Evolutionary conservation across 2,329 filamentous ascomycete genomes (phyloP), one percentile per base, ranked within the genome.

Genomic region (Escovopsis sp.): DNA sequence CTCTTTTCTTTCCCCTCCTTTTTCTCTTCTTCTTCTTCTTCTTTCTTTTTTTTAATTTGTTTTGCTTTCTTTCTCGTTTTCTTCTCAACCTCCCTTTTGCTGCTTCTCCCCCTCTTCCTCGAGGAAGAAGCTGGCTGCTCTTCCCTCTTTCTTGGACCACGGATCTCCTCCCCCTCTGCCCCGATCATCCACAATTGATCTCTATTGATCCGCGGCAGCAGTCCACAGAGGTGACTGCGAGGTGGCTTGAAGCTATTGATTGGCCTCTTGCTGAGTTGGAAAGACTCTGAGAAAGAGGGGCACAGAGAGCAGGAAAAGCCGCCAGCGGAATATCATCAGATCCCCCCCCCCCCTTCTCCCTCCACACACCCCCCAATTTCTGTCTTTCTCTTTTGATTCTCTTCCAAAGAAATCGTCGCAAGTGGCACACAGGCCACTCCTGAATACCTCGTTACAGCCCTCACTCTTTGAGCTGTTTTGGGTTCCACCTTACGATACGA

Each of bases 171-270:
- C 28, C n/a, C 7, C 26, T 11, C 11, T 23, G 13, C 7, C 17
- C 16, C 18, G 13, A 30, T 19, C 15, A 33, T 36, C 35, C 34
- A 19, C 33, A 33, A 35, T 26, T 31, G n/a, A n/a, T n/a, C n/a
- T 27, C 33, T 26, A 6, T 23, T 10, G 21, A 30, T 26, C 34
- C 28, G 21, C 16, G 23, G 16, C 27, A 11, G 16, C 33, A 32
- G 38, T 37, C 21, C 35, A 30, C 31, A 35, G 17, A 49, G 48
- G 56, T 55, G 55, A 53, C 49, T 46, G 51, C 48, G 52, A 55
- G 53, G 49, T 30, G 16, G 28, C 14, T 30, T 30, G 28, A 30
- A 57, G 53, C 34, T 40, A 51, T 53, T 51, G 36, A 53, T 23
- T 23, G 21, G 21, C 6, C 6, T 6, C 21, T 23, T 10, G 6